Conservation (phyloP, 345 rosid species). For the Trapa bicornis region DNA sequence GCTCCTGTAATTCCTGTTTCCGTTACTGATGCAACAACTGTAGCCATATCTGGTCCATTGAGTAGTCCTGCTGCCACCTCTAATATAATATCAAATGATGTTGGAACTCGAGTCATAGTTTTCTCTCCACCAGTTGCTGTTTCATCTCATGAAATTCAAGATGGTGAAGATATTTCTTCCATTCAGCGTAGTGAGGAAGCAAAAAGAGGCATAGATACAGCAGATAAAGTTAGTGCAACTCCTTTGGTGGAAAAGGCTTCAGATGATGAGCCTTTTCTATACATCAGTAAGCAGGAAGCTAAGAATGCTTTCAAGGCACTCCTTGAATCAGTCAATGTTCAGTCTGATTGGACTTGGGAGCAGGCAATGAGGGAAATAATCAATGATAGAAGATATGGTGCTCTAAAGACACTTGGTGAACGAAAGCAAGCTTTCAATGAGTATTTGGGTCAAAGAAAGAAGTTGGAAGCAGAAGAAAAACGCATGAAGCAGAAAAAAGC, state of each 20-base stretch:
- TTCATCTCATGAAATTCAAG: constrained; percentile 23
- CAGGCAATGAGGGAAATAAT: constrained; percentile 88
- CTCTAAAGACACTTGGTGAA: constrained; percentile 86
- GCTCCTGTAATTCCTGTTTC: constrained; percentile 35
- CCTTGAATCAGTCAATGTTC: constrained; percentile 74
- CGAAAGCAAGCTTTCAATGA: constrained; percentile 98
- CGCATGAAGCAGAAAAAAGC: constrained; percentile 93
- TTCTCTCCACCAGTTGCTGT: constrained; percentile 17
- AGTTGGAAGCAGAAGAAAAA: constrained; percentile 92
- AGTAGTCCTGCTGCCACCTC: constrained; percentile 25
- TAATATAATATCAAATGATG: constrained; percentile 16
- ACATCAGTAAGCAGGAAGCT: constrained; percentile 88
- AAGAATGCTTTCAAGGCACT: constrained; percentile 95
- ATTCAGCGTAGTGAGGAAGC: constrained; percentile 50
- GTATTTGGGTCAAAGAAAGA: constrained; percentile 96
- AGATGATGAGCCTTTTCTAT: constrained; percentile 70
- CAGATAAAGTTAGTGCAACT: constrained; percentile 42
- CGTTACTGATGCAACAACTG: constrained; percentile 25
- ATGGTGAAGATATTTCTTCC: constrained; percentile 36
- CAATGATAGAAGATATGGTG: constrained; percentile 81
- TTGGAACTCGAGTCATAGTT: constrained; percentile 15
- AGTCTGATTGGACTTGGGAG: constrained; percentile 98
- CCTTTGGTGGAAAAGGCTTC: constrained; percentile 51
- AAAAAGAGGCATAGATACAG: constrained; percentile 35
- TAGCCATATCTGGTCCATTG: constrained; percentile 35